Base-by-base conservation (phyloP, 179 eudicot species). In the Spinacia oleracea region DNA sequence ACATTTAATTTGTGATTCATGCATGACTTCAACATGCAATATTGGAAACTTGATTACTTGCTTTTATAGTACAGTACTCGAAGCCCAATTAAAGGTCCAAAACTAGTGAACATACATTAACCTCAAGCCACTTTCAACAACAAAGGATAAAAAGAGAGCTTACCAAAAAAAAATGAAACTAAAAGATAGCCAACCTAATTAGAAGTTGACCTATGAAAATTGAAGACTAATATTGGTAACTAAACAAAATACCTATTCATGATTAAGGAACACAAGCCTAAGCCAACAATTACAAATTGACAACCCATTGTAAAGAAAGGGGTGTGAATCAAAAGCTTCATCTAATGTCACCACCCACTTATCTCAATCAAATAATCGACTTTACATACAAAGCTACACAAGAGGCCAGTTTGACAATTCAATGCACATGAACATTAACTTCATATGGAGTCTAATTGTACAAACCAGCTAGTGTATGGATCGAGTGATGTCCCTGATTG, bases 171-270 rank as follows among this genome's bases (percentile, higher is more conserved):
- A 45, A 82, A 75, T 45, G 31, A 8, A 29, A 59, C 58, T 48
- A 78, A 81, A 69, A 59, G 50, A 40, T 21, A 40, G 60, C 45
- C 34, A 21, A 38, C 46, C 71, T 73, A 74, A 51, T 69, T 64
- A 45, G 21, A 73, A 79, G 9, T 67, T 55, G 42, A 77, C 80
- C 71, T 76, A n/a, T n/a, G 72, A 81, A 81, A 70, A 76, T 76
- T 76, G 77, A 63, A 16, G 10, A 60, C 1, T 11, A 48, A n/a
- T 21, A 9, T 42, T 27, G 31, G 1, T 7, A 42, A 9, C 43
- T 10, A 31, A 72, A 16, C 45, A 29, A 55, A 51, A 25, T 48
- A 46, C 18, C 29, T 67, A 68, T 67, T 74, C 21, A 68, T 73
- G 46, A 74, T 45, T 1, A 69, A 68, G 65, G 56, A 40, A 66